Base-by-base conservation (phyloP, 1,139 yeast genomes). In the Yueomyces sp. region DNA sequence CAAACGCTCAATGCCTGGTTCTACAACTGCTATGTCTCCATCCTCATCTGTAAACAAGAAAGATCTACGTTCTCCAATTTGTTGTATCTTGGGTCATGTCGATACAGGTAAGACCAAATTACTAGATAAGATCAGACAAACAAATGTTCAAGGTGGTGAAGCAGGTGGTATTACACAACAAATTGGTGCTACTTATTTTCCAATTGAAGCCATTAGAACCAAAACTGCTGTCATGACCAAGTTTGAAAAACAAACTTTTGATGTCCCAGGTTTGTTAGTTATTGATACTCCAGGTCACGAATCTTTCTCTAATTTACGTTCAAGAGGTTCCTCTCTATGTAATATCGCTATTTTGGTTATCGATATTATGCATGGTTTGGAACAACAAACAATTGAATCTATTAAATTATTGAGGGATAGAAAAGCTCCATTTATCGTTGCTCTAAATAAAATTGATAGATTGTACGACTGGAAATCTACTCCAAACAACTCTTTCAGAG, bases 101-200 rank as follows among this genome's bases (percentile, higher is more conserved):
- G 99, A 91, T 74, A 91, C 98, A 45, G 98, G 99, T 79, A 93
- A 91, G 68, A 91, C 98, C 50, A 91, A 91, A 64, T 75, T 91
- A 53, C 74, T 91, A 62, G 99, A 91, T 63, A 93, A 91, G 67
- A 80, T 91, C 53, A 93, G 99, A 71, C 96, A 91, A 72, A 93
- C 97, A 40, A 91, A 91, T 59, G 99, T 91, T 48, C 99, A 91
- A 72, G 98, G 96, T 65, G 99, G 98, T 62, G 99, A 91, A 71
- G 99, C 98, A 45, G 99, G 99, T 72, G 99, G 99, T 73, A 93
- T 91, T 63, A 91, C 99, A 52, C 99, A 91, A 75, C 99, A 91
- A 68, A 91, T 91, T 62, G 99, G 99, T 77, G 99, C 99, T 42
- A 93, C 98, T 28, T 93, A 89, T 66, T 93, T 91, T 85, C 98